phyloP scores from a whole-genome alignment of 202 grass and related monocot species.

The Brachypodium distachyon region DNA sequence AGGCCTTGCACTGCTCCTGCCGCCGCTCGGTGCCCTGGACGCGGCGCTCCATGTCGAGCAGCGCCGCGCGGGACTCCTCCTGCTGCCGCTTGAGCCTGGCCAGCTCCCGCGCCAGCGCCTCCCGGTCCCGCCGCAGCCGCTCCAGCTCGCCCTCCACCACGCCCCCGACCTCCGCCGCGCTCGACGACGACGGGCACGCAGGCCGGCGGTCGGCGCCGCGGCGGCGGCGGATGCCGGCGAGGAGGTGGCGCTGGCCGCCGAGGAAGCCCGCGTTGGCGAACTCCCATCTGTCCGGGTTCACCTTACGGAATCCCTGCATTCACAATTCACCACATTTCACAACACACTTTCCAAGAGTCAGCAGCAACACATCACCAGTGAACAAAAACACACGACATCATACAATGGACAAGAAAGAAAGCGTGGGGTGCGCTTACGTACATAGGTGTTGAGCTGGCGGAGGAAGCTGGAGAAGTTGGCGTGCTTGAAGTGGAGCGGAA shows the following conservation, averaged over 20 bases:
- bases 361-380: neutral
- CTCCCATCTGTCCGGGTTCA: conserved; percentile 74
- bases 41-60: conserved; percentile 53
- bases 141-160: conserved; percentile 20
- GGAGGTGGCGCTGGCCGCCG: conserved; percentile 56
- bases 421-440: neutral
- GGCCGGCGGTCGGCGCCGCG: neutral
- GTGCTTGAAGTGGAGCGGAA: conserved; percentile 81
- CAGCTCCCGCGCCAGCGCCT: conserved; percentile 55
- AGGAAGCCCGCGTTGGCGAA: conserved; percentile 71
- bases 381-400: neutral
- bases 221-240: conserved; percentile 50
- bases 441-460: conserved; percentile 96
- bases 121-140: conserved; percentile 41
- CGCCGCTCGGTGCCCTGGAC: conserved; percentile 44
- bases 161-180: neutral
- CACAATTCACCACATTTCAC: neutral
- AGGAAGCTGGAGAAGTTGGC: conserved; percentile 85
- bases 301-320: conserved; percentile 74
- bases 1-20: conserved; percentile 61
- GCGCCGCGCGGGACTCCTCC: conserved; percentile 24
- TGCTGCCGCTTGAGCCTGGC: conserved; percentile 52
- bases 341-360: too few relatives aligned
- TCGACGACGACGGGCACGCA: neutral
- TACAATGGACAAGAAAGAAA: neutral